Evolutionary conservation across 2,329 filamentous ascomycete species (phyloP).

Genomic region (Plenodomus tracheiphilus): DNA sequence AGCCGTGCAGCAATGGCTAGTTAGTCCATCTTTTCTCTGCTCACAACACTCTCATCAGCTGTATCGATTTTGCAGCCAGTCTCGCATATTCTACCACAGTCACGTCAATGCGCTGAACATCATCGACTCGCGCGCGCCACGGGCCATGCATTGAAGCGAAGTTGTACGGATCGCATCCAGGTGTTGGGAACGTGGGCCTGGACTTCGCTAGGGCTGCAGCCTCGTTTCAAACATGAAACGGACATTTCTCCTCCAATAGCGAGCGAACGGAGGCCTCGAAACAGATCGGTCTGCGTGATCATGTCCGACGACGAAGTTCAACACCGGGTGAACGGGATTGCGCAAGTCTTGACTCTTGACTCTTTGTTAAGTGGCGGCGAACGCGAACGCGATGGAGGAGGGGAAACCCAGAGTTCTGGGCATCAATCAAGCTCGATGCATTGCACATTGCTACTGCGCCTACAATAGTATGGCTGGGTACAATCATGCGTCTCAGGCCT

Average conservation of each 20-base stretch:
- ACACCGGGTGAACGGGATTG: neutral
- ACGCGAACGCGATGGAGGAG: neutral
- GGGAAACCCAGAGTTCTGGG: neutral
- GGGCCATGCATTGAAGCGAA: slow-evolving; percentile 7
- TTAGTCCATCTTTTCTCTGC: neutral
- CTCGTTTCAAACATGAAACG: slow-evolving; percentile 28
- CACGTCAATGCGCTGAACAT: neutral
- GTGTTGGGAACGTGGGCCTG: slow-evolving; percentile 5
- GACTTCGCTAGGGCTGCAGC: slow-evolving; percentile 12
- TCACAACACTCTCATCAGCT: neutral
- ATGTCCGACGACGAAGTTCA: slow-evolving; percentile 6
- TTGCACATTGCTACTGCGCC: no score
- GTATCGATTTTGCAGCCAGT: no score
- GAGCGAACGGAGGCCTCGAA: slow-evolving; percentile 9
- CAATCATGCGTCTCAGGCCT: no score
- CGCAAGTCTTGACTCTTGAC: no score
- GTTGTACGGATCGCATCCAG: neutral
- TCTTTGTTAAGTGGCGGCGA: neutral
- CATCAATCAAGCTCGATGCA: no score
- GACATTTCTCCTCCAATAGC: slow-evolving; percentile 22
- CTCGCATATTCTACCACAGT: neutral
- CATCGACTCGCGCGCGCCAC: slow-evolving; percentile 13
- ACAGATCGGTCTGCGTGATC: slow-evolving; percentile 14
- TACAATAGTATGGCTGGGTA: no score
- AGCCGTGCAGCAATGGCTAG: slow-evolving; percentile 1